Conservation (phyloP, 2,329 filamentous ascomycete species). For the Sclerotinia spermophila region DNA sequence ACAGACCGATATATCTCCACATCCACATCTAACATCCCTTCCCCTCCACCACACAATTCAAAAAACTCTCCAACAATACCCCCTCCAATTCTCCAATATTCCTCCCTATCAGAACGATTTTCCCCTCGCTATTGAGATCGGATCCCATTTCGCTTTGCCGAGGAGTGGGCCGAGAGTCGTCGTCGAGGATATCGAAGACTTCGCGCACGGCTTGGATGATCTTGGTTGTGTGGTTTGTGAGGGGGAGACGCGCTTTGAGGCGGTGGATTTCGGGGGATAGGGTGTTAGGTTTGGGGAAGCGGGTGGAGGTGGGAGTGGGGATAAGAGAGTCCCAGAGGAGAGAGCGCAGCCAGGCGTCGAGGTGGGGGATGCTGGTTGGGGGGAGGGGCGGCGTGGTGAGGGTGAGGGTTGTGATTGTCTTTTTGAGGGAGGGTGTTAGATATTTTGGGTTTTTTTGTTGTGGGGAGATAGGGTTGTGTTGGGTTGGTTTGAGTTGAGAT, state of each 20-base stretch:
- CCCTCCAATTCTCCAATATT: background rate
- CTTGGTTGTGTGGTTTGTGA: slow-evolving; percentile 58
- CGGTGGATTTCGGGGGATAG: slow-evolving; percentile 72
- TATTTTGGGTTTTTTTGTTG: background rate
- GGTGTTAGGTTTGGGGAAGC: background rate
- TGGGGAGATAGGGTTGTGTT: background rate
- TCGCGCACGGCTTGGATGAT: slow-evolving; percentile 90
- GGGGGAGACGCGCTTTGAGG: slow-evolving; percentile 72
- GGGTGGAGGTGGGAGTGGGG: background rate
- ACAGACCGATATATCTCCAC: background rate
- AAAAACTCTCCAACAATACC: slow-evolving; percentile 1
- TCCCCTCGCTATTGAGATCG: background rate
- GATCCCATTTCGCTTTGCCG: background rate
- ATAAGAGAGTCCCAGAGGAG: slow-evolving; percentile 23
- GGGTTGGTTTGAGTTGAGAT: too few species aligned
- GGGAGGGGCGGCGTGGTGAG: slow-evolving; percentile 62
- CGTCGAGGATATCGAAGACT: slow-evolving; percentile 85
- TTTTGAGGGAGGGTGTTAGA: background rate
- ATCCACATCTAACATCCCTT: background rate
- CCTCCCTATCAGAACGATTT: slow-evolving; percentile 14
- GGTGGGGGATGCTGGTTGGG: slow-evolving; percentile 50
- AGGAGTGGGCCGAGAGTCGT: background rate
- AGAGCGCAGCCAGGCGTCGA: slow-evolving; percentile 23
- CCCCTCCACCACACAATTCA: slow-evolving; percentile 3
- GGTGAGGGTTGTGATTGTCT: slow-evolving; percentile 82